A percentile compares a stretch with the other conserved stretches of the same genome.
phyloP scores from a whole-genome alignment of 305 asterid species.

The Ilex paraguariensis region DNA sequence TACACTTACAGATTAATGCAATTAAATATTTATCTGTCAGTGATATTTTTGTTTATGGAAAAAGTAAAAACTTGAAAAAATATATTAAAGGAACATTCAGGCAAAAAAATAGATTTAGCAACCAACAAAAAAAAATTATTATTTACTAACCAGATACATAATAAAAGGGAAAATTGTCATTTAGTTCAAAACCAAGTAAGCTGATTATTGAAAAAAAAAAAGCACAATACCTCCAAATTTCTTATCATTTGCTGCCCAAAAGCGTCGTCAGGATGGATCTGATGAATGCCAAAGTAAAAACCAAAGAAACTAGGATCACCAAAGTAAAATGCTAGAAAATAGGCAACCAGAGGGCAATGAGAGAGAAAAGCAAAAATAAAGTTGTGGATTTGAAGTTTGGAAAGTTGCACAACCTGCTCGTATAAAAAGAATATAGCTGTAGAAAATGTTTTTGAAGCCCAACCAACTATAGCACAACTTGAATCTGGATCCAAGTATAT shows the following conservation, averaged over 20 bases:
- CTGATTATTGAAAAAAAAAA: conserved; percentile 10
- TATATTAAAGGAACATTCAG: no score
- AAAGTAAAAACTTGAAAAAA: no score
- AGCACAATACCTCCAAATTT: conserved; percentile 80
- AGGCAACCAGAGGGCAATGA: neutral
- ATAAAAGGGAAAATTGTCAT: neutral
- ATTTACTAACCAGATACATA: neutral
- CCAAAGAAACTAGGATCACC: conserved; percentile 11
- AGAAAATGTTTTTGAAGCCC: conserved; percentile 87
- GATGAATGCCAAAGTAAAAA: conserved; percentile 20
- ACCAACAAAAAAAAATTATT: no score
- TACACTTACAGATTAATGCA: no score
- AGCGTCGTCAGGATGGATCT: conserved; percentile 97
- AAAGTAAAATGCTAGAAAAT: neutral
- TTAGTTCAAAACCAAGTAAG: neutral
- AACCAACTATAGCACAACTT: conserved; percentile 70
- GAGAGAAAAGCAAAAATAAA: neutral
- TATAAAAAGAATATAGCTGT: conserved; percentile 86
- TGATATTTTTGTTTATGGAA: no score
- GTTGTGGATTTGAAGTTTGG: conserved; percentile 5
- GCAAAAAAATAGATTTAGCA: no score
- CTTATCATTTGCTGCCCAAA: conserved; percentile 97
- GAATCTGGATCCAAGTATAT: conserved; percentile 94
- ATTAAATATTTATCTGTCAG: no score
- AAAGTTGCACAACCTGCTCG: conserved; percentile 70